These are phyloP conservation scores for Citrullus amarus DNA, from an alignment of 306 rosid genomes.

Conservation along the genomic window DNA sequence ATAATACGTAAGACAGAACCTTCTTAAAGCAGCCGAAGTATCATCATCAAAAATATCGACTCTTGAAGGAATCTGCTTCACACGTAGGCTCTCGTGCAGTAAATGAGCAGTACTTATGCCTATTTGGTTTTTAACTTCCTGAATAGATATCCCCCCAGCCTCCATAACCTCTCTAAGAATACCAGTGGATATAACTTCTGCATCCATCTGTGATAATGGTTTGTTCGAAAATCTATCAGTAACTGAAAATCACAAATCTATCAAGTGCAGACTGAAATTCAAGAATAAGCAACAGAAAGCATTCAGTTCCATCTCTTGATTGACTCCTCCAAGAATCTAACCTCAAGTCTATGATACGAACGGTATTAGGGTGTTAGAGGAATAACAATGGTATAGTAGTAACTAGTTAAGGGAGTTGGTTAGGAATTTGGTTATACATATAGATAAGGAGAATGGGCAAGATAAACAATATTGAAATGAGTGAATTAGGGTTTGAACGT, in stretches of 20 bases:
- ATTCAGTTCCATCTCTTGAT: neutral
- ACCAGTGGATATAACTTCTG: slow-evolving; percentile 80
- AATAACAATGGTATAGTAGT: no score
- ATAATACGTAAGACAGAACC: slow-evolving; percentile 66
- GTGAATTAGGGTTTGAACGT: no score
- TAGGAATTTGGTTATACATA: no score
- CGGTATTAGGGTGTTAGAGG: no score
- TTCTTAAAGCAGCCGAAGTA: slow-evolving; percentile 60
- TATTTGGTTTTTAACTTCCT: slow-evolving; percentile 37
- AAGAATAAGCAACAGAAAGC: neutral
- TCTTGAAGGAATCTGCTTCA: slow-evolving; percentile 32
- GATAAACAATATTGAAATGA: no score
- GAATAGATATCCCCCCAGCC: slow-evolving; percentile 34
- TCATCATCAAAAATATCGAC: slow-evolving; percentile 53
- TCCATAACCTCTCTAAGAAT: slow-evolving; percentile 54
- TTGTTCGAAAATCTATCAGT: slow-evolving; percentile 24
- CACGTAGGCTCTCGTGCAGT: slow-evolving; percentile 63
- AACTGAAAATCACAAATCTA: slow-evolving; percentile 2
- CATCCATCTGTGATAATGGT: slow-evolving; percentile 62
- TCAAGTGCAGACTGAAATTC: neutral
- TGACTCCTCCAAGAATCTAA: neutral
- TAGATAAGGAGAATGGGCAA: no score
- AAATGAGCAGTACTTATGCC: slow-evolving; percentile 62
- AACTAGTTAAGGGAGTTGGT: no score
- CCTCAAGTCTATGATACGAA: neutral